Conservation (phyloP, 164 flowering plant species). For the Berberis vulgaris region DNA sequence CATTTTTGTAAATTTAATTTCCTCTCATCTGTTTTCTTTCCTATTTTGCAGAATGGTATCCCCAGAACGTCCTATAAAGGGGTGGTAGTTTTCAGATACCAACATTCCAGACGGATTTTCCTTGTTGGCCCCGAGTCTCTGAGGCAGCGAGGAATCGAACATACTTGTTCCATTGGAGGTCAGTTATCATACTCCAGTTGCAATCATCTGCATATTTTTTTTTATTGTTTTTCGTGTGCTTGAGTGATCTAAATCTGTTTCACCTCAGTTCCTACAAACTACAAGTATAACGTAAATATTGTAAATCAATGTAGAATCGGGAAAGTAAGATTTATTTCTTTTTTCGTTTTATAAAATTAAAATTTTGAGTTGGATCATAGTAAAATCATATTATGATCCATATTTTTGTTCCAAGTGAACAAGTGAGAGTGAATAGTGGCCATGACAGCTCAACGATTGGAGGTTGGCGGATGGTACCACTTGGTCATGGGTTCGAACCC, state of each 20-base stretch:
- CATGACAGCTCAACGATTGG: too few species aligned
- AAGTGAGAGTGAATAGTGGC: too few species aligned
- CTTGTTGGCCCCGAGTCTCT: slow-evolving; percentile 82
- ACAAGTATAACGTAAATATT: too few species aligned
- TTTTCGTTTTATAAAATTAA: too few species aligned
- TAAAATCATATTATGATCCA: too few species aligned
- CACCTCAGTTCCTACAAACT: not conserved
- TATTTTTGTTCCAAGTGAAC: too few species aligned
- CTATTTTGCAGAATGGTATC: slow-evolving; percentile 66
- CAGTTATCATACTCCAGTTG: slow-evolving; percentile 1
- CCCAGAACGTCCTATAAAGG: slow-evolving; percentile 96
- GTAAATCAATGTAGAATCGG: too few species aligned
- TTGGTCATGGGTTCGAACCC: too few species aligned
- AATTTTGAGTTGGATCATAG: too few species aligned
- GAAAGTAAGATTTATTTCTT: too few species aligned
- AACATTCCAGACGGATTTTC: slow-evolving; percentile 59
- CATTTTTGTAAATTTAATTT: not conserved
- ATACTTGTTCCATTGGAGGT: slow-evolving; percentile 25
- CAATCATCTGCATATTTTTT: not conserved
- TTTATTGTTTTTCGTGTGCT: not conserved
- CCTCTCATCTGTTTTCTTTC: not conserved
- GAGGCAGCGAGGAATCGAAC: slow-evolving; percentile 55
- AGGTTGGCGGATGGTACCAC: too few species aligned
- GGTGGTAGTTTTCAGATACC: slow-evolving; percentile 73
- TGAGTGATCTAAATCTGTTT: not conserved